Conservation (phyloP, 371 early-diverging fungal genomes). For the Mucor plumbeus region DNA sequence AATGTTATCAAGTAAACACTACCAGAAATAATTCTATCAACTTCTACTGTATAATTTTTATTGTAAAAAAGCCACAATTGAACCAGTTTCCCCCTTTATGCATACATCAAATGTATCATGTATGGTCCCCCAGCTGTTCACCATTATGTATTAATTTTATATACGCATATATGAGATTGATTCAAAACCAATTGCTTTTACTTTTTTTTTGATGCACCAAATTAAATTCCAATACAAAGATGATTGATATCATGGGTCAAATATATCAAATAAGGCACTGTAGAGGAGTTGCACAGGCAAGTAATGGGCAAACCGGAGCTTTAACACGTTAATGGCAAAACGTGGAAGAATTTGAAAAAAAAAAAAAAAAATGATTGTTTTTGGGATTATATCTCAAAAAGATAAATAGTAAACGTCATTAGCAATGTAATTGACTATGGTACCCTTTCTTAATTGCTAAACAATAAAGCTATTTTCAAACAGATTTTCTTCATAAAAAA, state of each 20-base stretch:
- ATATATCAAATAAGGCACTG: not conserved
- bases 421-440: too few species aligned
- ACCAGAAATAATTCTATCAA: not conserved
- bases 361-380: too few species aligned
- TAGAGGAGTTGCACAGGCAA: not conserved
- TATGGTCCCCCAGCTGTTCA: not conserved
- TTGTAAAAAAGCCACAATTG: too few species aligned
- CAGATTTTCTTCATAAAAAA: too few species aligned
- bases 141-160: not conserved
- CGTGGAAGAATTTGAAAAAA: too few species aligned
- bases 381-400: too few species aligned
- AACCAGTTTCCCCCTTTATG: not conserved
- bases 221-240: not conserved
- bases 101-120: not conserved
- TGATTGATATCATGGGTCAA: constrained; percentile 6
- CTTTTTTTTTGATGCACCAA: not conserved
- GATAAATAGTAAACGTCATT: too few species aligned
- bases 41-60: not conserved
- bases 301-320: not conserved
- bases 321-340: too few species aligned
- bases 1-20: not conserved
- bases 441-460: too few species aligned
- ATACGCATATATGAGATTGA: not conserved
- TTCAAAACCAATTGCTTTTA: not conserved
- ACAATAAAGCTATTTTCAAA: too few species aligned